Evolutionary conservation across 768 basidiomycete genomes (phyloP), one percentile per base, ranked within the genome.

Genomic region (Phylloporus arenicola): DNA sequence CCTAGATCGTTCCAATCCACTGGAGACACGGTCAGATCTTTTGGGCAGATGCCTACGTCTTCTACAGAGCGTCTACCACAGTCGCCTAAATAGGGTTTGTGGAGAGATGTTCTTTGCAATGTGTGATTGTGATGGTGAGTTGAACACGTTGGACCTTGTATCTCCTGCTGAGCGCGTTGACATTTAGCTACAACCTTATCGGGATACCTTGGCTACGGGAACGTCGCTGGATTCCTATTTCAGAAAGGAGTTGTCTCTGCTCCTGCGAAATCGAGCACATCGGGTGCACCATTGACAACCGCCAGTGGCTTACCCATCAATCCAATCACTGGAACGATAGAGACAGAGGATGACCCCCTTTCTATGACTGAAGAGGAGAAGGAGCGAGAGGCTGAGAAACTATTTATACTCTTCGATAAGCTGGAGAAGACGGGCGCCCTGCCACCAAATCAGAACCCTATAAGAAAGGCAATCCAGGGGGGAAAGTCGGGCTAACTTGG

Each of bases 301-400:
- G 17, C 71, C 9, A 45, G 61, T 8, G 75, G 75, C 16, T 68
- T 72, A 24, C 68, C 74, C 6, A 86, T 90, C 64, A 87, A 92
- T 64, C 91, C 89, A 2, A 93, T 91, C 63, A 95, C 93, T 1
- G 92, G 92, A n/a, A 82, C 82, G 12, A 77, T 74, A 6, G 70
- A 76, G 48, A 51, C 47, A 31, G 68, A 70, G 47, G 65, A 69
- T 3, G 72, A 70, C 42, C 59, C 74, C 16, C 66, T 64, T 6
- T 70, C 81, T 44, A 95, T 99, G 93, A 86, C 92, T 1, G 86
- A 94, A 27, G 93, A 94, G 64, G 95, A 99, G 75, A 96, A 95
- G 67, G 92, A 96, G 63, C 72, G 71, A 10, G 96, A 99, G 70
- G 87, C 93, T 47, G 94, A 97, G 73, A 85, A 84, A 62, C 73